Evolutionary conservation across 257 asterid species (phyloP).

Genomic region (Solanum sejunctum): DNA sequence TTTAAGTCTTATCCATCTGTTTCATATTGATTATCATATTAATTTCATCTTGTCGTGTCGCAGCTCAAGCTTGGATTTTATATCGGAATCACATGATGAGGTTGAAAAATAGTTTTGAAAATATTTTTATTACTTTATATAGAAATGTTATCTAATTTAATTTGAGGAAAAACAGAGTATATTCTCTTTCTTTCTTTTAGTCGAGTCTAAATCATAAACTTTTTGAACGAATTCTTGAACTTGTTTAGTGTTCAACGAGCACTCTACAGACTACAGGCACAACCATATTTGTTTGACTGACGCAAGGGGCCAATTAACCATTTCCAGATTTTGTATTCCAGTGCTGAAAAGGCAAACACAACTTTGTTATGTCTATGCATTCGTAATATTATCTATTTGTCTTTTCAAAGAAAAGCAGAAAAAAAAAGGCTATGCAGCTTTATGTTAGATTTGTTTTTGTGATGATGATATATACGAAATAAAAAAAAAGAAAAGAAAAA

Average conservation of each 20-base stretch:
- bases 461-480: background rate
- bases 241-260: background rate
- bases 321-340: background rate
- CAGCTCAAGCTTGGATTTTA: too few relatives aligned
- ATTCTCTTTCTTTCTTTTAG: background rate
- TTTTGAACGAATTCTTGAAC: background rate
- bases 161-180: too few relatives aligned
- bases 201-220: background rate
- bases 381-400: background rate
- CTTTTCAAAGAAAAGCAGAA: background rate
- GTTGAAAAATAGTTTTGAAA: too few relatives aligned
- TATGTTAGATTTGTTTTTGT: background rate
- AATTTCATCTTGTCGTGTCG: too few relatives aligned
- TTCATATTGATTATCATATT: too few relatives aligned
- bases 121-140: too few relatives aligned
- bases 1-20: too few relatives aligned
- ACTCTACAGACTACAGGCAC: background rate
- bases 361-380: background rate
- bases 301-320: background rate
- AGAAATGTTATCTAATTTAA: too few relatives aligned
- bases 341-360: background rate
- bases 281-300: background rate
- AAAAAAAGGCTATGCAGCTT: background rate
- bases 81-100: too few relatives aligned
- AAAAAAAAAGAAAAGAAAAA: background rate